These are phyloP conservation scores for Rossbeevera mucosa DNA, from an alignment of 768 basidiomycete species.

Conservation along the genomic window DNA sequence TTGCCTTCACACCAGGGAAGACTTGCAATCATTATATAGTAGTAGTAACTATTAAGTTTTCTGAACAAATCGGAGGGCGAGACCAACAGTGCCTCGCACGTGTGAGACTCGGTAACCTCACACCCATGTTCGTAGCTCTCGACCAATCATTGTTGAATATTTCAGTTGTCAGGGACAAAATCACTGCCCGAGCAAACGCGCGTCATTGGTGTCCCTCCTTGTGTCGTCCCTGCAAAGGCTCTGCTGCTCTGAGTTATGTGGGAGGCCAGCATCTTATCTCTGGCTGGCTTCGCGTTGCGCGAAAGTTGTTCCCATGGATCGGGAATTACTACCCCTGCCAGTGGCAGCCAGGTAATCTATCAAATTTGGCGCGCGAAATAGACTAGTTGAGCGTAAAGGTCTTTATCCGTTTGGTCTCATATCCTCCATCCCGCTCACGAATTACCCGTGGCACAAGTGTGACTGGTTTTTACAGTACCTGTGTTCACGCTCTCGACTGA, in stretches of 20 bases:
- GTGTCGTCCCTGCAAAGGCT: conserved; percentile 21
- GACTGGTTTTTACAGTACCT: neutral
- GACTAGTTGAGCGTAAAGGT: neutral
- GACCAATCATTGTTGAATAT: neutral
- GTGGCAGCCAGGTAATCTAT: no score
- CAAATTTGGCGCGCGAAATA: conserved; percentile 47
- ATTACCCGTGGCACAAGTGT: neutral
- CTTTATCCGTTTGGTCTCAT: conserved; percentile 23
- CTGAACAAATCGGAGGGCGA: neutral
- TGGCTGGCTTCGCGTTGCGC: conserved; percentile 57
- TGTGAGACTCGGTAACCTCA: neutral
- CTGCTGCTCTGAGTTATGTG: conserved; percentile 67
- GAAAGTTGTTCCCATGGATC: neutral
- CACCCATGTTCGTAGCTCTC: neutral
- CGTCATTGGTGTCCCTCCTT: conserved; percentile 33
- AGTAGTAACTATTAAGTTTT: no score
- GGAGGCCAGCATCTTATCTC: conserved; percentile 55
- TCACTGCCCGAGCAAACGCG: conserved; percentile 38
- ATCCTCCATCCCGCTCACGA: neutral
- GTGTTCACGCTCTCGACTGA: neutral
- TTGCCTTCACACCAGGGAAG: neutral
- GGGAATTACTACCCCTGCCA: conserved; percentile 32
- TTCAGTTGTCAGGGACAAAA: neutral
- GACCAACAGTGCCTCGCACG: neutral
- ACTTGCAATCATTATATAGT: no score